Percentiles rank a stretch among this genome's conserved stretches.
Conservation (phyloP, 768 basidiomycete genomes). For the Pisolithus marmoratus region DNA sequence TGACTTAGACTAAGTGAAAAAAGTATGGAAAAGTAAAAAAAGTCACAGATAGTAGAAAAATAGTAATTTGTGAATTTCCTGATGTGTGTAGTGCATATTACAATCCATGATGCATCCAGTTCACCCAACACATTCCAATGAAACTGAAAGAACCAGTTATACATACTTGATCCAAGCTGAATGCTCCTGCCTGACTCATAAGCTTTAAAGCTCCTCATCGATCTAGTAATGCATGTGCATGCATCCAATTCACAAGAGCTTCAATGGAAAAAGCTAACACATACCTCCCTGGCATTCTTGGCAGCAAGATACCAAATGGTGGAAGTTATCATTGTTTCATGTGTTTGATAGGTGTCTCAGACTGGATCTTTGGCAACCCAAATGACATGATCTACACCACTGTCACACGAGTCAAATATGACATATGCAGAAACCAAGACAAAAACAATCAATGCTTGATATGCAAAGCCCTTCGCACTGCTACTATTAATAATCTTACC, state of each 20-base stretch:
- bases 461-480: constrained; percentile 38
- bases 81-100: too few species aligned
- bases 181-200: constrained; percentile 81
- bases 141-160: neutral
- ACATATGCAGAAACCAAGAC: neutral
- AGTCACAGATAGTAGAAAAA: too few species aligned
- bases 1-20: too few species aligned
- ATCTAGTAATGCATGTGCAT: constrained; percentile 49
- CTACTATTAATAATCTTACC: too few species aligned
- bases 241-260: neutral
- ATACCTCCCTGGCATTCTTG: constrained; percentile 70
- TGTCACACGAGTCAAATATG: too few species aligned
- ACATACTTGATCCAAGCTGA: constrained; percentile 85
- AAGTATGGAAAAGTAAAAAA: too few species aligned
- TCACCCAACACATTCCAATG: neutral
- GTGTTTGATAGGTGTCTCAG: too few species aligned
- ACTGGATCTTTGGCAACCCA: too few species aligned
- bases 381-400: too few species aligned
- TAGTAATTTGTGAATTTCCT: too few species aligned
- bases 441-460: constrained; percentile 20
- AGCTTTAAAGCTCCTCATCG: constrained; percentile 92
- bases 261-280: constrained; percentile 2
- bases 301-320: constrained; percentile 63
- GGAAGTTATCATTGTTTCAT: neutral
- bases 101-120: too few species aligned